Percentiles rank a stretch among this genome's conserved stretches.
phyloP scores from a whole-genome alignment of 2,329 filamentous ascomycete genomes.

The Epichloe sylvatica region DNA sequence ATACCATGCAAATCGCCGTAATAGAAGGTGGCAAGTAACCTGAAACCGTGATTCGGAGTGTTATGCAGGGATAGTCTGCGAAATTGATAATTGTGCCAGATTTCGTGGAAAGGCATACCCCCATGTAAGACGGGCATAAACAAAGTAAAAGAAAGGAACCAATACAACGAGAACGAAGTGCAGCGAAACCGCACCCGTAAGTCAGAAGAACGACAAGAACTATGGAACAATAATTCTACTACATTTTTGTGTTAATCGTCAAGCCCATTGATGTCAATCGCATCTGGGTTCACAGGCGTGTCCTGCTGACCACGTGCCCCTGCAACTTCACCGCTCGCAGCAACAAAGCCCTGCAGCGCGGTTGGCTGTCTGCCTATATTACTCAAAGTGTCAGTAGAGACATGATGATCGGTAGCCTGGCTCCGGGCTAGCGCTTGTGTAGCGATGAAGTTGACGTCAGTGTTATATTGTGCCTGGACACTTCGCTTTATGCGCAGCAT shows the following conservation, averaged over 20 bases:
- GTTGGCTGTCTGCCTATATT: constrained; percentile 77
- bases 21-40: constrained; percentile 27
- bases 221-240: neutral
- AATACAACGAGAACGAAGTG: constrained; percentile 5
- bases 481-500: constrained; percentile 97
- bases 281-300: constrained; percentile 60
- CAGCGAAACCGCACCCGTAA: neutral
- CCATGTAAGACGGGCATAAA: too few relatives aligned
- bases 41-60: too few relatives aligned
- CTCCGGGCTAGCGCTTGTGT: constrained; percentile 81
- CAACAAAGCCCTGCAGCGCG: constrained; percentile 81
- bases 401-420: constrained; percentile 43
- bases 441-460: constrained; percentile 96
- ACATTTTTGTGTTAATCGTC: constrained; percentile 36
- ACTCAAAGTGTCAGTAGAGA: constrained; percentile 68
- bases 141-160: neutral
- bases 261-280: constrained; percentile 65
- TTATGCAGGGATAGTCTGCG: too few relatives aligned
- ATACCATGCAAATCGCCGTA: constrained; percentile 47
- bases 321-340: constrained; percentile 62
- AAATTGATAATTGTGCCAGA: too few relatives aligned
- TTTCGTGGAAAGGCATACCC: too few relatives aligned
- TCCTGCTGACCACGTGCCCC: constrained; percentile 29
- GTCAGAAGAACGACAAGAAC: neutral
- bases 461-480: constrained; percentile 96